phyloP scores from a whole-genome alignment of 257 asterid genomes.

The Cynanchum wilfordii region DNA sequence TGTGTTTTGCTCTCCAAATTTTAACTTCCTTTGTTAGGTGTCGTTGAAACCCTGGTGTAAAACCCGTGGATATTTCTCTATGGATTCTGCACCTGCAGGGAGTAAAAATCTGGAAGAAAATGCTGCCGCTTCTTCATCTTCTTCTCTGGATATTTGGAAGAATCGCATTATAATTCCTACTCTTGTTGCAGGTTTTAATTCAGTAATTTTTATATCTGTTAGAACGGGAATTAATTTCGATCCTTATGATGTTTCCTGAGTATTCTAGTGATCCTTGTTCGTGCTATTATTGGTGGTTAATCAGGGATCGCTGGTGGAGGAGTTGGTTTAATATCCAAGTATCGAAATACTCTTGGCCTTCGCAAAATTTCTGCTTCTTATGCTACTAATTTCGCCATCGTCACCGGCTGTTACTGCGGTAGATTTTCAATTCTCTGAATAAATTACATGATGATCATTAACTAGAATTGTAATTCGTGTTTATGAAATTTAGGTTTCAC shows the following conservation, averaged over 20 bases:
- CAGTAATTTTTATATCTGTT: neutral
- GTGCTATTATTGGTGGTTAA: neutral
- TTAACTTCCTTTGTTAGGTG: neutral
- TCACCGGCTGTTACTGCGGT: conserved; percentile 91
- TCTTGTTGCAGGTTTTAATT: conserved; percentile 58
- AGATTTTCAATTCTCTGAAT: conserved; percentile 7
- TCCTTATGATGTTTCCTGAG: neutral
- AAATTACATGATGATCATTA: neutral
- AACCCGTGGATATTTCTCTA: neutral
- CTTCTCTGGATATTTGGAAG: conserved; percentile 46
- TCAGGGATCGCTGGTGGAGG: conserved; percentile 85
- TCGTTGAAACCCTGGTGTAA: neutral
- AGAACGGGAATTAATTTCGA: neutral
- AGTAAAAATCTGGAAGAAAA: conserved; percentile 21
- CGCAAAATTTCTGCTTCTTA: conserved; percentile 57
- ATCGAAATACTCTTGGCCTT: conserved; percentile 58
- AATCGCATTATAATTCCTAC: conserved; percentile 69
- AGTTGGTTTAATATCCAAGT: conserved; percentile 68
- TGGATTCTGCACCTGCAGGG: conserved; percentile 31
- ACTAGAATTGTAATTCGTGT: neutral
- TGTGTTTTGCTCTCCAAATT: neutral
- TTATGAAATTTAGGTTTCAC: neutral
- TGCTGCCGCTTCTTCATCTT: conserved; percentile 29
- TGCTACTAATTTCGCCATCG: conserved; percentile 82
- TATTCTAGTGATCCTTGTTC: neutral